Conservation (phyloP, 2,329 filamentous ascomycete genomes). For the Pseudogymnoascus verrucosus region DNA sequence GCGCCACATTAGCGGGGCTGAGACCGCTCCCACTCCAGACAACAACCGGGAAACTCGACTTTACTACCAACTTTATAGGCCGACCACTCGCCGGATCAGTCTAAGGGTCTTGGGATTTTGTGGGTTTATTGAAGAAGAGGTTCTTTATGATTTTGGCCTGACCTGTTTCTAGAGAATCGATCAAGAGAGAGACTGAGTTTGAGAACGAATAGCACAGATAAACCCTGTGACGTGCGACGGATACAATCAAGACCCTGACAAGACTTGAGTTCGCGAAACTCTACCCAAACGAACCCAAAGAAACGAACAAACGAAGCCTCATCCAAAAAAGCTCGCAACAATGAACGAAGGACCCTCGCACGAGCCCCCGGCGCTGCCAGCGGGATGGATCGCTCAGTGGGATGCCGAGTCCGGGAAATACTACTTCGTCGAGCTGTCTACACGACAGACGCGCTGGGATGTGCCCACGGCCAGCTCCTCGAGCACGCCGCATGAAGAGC, state of each 20-base stretch:
- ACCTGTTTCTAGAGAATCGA: not conserved
- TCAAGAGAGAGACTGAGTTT: not conserved
- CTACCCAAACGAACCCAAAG: not conserved
- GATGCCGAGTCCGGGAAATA: constrained; percentile 57
- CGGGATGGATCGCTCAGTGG: constrained; percentile 65
- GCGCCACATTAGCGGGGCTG: not conserved
- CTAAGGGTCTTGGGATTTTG: not conserved
- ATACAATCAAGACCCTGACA: not conserved
- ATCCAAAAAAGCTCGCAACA: not conserved
- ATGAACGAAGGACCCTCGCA: constrained; percentile 25
- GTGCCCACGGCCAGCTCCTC: constrained; percentile 55
- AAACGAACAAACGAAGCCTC: not conserved
- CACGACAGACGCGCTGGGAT: constrained; percentile 68
- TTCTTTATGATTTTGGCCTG: not conserved
- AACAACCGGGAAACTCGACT: not conserved
- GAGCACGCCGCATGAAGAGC: constrained; percentile 38
- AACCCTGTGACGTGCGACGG: not conserved
- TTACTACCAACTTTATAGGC: not conserved
- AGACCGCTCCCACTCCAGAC: not conserved
- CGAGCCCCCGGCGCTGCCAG: constrained; percentile 49
- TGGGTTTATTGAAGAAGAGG: constrained; percentile 1
- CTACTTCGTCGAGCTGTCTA: constrained; percentile 66
- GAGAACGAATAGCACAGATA: not conserved
- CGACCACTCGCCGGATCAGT: not conserved
- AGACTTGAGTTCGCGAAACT: not conserved